These are phyloP conservation scores for Fomitopsis pulvina DNA, from an alignment of 768 basidiomycete species.

Conservation along the genomic window DNA sequence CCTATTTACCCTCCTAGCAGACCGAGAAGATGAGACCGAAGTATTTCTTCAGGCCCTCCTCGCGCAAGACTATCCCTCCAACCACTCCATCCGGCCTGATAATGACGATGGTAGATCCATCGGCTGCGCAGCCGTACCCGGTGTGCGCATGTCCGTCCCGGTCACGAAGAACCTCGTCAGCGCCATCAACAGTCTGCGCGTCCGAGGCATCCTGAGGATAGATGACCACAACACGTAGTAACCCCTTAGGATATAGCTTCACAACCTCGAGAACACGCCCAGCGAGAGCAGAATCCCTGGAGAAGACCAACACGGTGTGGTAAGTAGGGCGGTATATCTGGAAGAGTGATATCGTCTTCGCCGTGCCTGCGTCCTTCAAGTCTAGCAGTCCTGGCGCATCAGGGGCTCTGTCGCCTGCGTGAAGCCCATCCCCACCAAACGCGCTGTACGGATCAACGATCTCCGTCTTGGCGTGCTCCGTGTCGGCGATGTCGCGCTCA, in stretches of 20 bases:
- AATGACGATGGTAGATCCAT: background rate
- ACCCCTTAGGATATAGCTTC: background rate
- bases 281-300: background rate
- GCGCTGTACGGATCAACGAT: constrained; percentile 8
- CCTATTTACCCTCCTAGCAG: too few relatives aligned
- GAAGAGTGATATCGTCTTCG: constrained; percentile 19
- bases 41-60: background rate
- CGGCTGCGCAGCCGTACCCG: background rate
- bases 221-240: background rate
- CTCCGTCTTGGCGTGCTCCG: background rate
- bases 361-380: background rate
- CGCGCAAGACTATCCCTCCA: constrained; percentile 1
- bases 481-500: constrained; percentile 8
- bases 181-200: background rate
- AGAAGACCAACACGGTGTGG: constrained; percentile 28
- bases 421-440: constrained; percentile 6
- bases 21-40: constrained; percentile 1
- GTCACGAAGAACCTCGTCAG: background rate
- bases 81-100: constrained; percentile 5
- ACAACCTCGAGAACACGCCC: background rate
- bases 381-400: constrained; percentile 29
- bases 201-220: background rate
- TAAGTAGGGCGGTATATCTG: constrained; percentile 15
- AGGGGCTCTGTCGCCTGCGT: constrained; percentile 40
- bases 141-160: constrained; percentile 4